Conservation (phyloP, 768 basidiomycete genomes). For the Boletellus ananas region DNA sequence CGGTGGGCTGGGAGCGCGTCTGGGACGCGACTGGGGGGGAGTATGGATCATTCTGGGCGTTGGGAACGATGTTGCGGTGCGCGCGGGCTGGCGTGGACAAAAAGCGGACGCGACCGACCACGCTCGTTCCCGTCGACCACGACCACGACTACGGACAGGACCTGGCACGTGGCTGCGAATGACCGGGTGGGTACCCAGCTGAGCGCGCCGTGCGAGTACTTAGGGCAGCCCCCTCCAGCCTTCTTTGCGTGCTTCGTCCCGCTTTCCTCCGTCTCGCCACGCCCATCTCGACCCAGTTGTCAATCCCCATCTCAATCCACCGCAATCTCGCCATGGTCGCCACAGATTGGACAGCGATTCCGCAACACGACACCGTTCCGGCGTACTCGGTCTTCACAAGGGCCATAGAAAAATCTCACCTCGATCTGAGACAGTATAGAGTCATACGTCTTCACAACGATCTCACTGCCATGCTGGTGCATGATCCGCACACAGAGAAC, state of each 20-base stretch:
- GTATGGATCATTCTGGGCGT: conserved; percentile 13
- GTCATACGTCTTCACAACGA: conserved; percentile 86
- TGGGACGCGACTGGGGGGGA: conserved; percentile 23
- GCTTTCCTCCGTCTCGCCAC: conserved; percentile 8
- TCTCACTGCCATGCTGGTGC: conserved; percentile 79
- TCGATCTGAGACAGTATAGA: conserved; percentile 79
- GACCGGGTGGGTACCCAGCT: conserved; percentile 26
- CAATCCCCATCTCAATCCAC: background rate
- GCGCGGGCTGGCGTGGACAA: conserved; percentile 3
- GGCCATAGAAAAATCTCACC: conserved; percentile 63
- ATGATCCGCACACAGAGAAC: conserved; percentile 86
- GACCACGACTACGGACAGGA: background rate
- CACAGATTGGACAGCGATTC: conserved; percentile 20
- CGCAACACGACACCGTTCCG: conserved; percentile 29
- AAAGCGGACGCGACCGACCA: conserved; percentile 3
- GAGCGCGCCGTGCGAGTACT: background rate
- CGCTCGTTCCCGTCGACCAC: background rate
- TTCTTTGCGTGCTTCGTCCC: conserved; percentile 8
- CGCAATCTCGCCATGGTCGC: conserved; percentile 23
- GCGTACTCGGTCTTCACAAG: conserved; percentile 54
- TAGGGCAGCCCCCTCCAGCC: background rate
- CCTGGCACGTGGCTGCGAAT: conserved; percentile 16
- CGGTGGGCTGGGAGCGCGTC: conserved; percentile 31
- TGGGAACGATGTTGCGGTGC: background rate
- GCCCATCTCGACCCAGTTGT: background rate